Conservation (phyloP, 106 monocot species). For the Phalaenopsis equestris region DNA sequence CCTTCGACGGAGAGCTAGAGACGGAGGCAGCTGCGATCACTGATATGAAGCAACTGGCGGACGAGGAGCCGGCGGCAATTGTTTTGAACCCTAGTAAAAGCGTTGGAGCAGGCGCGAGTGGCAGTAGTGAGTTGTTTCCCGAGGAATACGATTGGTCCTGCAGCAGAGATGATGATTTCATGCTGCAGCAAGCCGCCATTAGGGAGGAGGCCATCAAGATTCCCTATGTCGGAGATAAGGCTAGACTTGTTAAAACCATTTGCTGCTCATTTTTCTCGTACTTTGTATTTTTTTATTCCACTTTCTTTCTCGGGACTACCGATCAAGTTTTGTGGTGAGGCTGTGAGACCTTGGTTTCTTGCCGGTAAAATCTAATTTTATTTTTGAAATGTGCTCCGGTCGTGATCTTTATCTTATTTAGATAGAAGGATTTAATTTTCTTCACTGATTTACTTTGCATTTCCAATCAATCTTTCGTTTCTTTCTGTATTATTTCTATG, state of each 20-base stretch:
- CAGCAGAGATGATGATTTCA: constrained; percentile 15
- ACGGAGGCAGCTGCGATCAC: neutral
- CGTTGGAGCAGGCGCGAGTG: constrained; percentile 6
- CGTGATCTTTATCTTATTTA: neutral
- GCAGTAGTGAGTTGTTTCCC: neutral
- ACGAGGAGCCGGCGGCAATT: constrained; percentile 6
- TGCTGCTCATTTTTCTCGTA: neutral
- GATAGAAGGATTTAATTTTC: neutral
- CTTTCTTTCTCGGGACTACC: neutral
- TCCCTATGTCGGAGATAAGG: constrained; percentile 19
- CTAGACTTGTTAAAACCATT: neutral
- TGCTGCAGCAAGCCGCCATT: constrained; percentile 14
- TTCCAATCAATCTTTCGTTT: neutral
- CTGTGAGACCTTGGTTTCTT: neutral
- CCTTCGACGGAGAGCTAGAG: neutral
- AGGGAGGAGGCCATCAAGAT: constrained; percentile 21
- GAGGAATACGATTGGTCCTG: constrained; percentile 15
- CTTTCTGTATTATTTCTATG: neutral
- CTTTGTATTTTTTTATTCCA: neutral
- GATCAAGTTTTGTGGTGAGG: neutral
- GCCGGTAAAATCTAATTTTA: neutral
- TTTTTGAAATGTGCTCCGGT: neutral
- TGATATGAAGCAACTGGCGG: constrained; percentile 2
- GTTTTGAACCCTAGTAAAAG: constrained; percentile 11
- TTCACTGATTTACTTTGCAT: neutral